phyloP scores from a whole-genome alignment of 2,329 filamentous ascomycete genomes.

The Stagonosporopsis chrysanthemi region DNA sequence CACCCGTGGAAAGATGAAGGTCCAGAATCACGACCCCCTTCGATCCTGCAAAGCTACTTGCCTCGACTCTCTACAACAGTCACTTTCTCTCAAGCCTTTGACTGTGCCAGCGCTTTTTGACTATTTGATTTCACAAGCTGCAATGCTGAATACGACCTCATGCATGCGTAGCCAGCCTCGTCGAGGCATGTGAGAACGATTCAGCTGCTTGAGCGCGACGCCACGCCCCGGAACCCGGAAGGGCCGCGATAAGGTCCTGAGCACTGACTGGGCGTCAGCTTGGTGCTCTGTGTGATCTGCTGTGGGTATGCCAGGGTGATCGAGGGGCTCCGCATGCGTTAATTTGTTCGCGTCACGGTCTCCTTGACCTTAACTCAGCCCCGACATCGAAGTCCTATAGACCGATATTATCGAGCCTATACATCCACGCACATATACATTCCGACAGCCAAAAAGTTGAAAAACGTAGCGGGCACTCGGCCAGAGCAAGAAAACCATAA shows the following conservation, averaged over 20 bases:
- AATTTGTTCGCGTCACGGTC: not conserved
- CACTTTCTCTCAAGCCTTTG: not conserved
- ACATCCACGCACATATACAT: not conserved
- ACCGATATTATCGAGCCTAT: not conserved
- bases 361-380: not conserved
- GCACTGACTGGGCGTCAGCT: not conserved
- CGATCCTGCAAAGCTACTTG: not conserved
- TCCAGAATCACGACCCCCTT: constrained; percentile 4
- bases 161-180: constrained; percentile 10
- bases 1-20: not conserved
- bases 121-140: not conserved
- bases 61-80: not conserved
- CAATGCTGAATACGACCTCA: constrained; percentile 1
- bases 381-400: not conserved
- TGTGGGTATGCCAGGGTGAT: not conserved
- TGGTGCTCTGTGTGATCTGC: constrained; percentile 4
- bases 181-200: not conserved
- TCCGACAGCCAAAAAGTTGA: not conserved
- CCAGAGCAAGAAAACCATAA: not conserved
- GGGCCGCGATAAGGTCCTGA: constrained; percentile 9
- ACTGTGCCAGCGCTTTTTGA: not conserved
- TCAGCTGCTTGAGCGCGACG: constrained; percentile 10
- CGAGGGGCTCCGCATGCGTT: too few species aligned
- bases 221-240: constrained; percentile 12
- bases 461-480: not conserved